phyloP scores from a whole-genome alignment of 208 protist species.

The Polymyxa betae region DNA sequence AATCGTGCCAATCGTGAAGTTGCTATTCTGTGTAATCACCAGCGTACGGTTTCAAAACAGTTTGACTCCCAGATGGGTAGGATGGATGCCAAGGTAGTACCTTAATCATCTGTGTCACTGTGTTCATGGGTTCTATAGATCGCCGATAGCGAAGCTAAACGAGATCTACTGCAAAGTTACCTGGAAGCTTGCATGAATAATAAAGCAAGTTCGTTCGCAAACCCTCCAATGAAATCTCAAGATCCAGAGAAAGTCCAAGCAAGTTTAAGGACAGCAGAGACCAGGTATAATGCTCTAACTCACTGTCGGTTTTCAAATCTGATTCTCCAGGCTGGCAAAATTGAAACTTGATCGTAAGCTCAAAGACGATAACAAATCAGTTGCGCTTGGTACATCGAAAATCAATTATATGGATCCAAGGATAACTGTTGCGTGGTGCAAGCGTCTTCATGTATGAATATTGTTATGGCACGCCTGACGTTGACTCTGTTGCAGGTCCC shows the following conservation, averaged over 20 bases:
- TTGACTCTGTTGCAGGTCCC: conserved; percentile 78
- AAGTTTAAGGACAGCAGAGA: neutral
- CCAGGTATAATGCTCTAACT: neutral
- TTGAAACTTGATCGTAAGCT: neutral
- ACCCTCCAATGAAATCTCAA: neutral
- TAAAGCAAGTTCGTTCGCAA: conserved; percentile 60
- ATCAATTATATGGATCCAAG: conserved; percentile 99
- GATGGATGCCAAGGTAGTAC: neutral
- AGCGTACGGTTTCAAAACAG: conserved; percentile 83
- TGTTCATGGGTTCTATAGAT: neutral
- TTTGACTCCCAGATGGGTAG: neutral
- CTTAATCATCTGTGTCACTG: neutral
- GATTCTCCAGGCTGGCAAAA: neutral
- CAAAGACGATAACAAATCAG: conserved; percentile 76
- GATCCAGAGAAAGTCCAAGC: neutral
- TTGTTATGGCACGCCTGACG: neutral
- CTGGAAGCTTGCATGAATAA: conserved; percentile 62
- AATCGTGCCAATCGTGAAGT: conserved; percentile 96
- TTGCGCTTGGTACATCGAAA: conserved; percentile 93
- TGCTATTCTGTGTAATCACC: conserved; percentile 99
- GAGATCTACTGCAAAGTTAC: neutral
- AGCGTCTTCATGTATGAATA: conserved; percentile 71
- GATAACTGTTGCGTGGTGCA: conserved; percentile 95
- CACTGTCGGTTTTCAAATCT: too few species aligned
- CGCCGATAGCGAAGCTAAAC: neutral